phyloP scores from a whole-genome alignment of 176 grass and related monocot genomes.

The Triticum monococcum region DNA sequence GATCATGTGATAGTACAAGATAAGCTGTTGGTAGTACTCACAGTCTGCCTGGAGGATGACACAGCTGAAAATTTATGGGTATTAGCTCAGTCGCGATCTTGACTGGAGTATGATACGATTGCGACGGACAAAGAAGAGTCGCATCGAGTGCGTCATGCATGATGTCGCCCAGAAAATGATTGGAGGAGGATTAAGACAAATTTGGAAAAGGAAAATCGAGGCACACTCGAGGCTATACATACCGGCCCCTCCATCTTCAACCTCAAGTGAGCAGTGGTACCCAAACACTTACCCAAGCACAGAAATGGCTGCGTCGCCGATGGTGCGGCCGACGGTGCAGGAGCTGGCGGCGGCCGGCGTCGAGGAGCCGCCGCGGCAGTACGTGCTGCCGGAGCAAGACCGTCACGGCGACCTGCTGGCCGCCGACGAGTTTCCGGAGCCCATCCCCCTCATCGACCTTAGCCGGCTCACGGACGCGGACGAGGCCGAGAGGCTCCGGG shows the following conservation, averaged over 20 bases:
- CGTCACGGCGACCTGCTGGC: background rate
- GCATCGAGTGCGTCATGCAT: background rate
- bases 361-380: conserved; percentile 39
- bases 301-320: background rate
- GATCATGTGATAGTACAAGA: too few species aligned
- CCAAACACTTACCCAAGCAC: background rate
- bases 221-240: background rate
- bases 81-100: background rate
- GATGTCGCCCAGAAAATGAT: background rate
- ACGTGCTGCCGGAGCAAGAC: conserved; percentile 19
- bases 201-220: background rate
- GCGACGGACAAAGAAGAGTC: background rate
- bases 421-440: background rate
- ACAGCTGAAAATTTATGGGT: too few species aligned
- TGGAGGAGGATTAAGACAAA: background rate
- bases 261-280: background rate
- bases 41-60: too few species aligned
- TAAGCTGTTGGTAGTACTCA: too few species aligned
- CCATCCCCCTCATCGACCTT: conserved; percentile 37
- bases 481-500: conserved; percentile 43
- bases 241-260: background rate
- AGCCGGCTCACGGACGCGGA: conserved; percentile 5
- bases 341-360: conserved; percentile 13
- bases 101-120: background rate
- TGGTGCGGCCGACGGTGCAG: conserved; percentile 18